Conservation (phyloP, 2,329 filamentous ascomycete species). For the Lasiodiplodia citricola region DNA sequence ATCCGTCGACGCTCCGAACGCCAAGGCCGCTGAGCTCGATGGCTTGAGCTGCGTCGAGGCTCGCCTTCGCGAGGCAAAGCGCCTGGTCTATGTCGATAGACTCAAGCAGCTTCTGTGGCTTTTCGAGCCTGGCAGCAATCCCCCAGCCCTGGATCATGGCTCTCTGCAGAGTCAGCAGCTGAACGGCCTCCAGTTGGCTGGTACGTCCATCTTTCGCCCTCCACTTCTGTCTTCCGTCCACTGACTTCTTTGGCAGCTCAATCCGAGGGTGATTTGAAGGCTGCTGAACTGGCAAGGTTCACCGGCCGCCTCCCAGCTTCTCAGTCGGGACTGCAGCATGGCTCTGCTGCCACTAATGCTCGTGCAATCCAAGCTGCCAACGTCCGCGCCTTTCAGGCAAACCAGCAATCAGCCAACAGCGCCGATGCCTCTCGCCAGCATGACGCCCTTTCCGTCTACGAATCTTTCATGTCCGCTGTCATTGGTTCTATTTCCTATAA, state of each 20-base stretch:
- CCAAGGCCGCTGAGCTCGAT: slow-evolving; percentile 9
- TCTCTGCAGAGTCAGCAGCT: slow-evolving; percentile 24
- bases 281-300: slow-evolving; percentile 40
- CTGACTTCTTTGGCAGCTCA: slow-evolving; percentile 38
- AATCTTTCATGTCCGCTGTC: slow-evolving; percentile 45
- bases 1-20: background rate
- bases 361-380: slow-evolving; percentile 31
- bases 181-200: slow-evolving; percentile 9
- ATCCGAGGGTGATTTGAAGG: slow-evolving; percentile 38
- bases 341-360: background rate
- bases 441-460: slow-evolving; percentile 43
- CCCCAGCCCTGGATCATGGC: slow-evolving; percentile 19
- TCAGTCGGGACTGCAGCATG: slow-evolving; percentile 29
- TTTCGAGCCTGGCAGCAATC: slow-evolving; percentile 21
- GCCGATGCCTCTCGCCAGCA: slow-evolving; percentile 34
- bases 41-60: slow-evolving; percentile 22
- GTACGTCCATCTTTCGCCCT: background rate
- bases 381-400: slow-evolving; percentile 32
- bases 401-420: slow-evolving; percentile 28
- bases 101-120: slow-evolving; percentile 24
- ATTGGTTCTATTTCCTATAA: slow-evolving; percentile 42
- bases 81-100: slow-evolving; percentile 23
- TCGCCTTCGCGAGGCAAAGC: slow-evolving; percentile 17
- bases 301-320: slow-evolving; percentile 35
- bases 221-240: background rate